Evolutionary conservation across 1,284 basidiomycete species (phyloP).

Genomic region (Mycosarcoma maydis): DNA sequence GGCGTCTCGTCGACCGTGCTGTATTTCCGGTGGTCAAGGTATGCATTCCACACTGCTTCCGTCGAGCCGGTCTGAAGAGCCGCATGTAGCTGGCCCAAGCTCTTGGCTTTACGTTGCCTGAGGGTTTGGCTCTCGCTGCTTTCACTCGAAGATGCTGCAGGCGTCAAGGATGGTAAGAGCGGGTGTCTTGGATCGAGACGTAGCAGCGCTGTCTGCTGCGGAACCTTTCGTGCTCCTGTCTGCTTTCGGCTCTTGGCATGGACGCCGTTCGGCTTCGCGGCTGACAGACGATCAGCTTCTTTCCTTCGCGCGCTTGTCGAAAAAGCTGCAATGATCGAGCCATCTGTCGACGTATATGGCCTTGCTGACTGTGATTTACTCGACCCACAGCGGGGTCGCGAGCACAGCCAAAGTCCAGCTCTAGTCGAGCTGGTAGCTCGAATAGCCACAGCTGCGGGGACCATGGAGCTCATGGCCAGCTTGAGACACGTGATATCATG

Average conservation of each 20-base stretch:
- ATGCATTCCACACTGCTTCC: slow-evolving; percentile 28
- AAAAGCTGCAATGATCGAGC: neutral
- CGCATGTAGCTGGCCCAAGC: slow-evolving; percentile 15
- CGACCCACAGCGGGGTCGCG: neutral
- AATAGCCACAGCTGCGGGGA: neutral
- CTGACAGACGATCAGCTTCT: neutral
- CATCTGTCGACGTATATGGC: neutral
- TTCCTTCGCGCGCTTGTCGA: neutral
- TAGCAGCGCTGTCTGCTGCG: slow-evolving; percentile 5
- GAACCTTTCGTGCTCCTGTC: neutral
- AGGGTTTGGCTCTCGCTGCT: neutral
- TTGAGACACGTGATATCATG: neutral
- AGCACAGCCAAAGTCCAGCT: neutral
- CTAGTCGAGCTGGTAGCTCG: neutral
- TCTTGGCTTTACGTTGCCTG: slow-evolving; percentile 12
- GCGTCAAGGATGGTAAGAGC: slow-evolving; percentile 14
- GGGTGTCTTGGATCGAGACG: slow-evolving; percentile 17
- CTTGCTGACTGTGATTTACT: neutral
- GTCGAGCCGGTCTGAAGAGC: slow-evolving; percentile 22
- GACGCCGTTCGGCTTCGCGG: neutral
- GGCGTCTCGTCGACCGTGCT: neutral
- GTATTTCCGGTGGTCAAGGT: slow-evolving; percentile 5
- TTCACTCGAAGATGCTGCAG: neutral
- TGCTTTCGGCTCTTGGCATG: neutral
- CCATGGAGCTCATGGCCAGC: neutral